Conservation (phyloP, 352 stramenopile genomes). For the Phytopythium ostracodes region DNA sequence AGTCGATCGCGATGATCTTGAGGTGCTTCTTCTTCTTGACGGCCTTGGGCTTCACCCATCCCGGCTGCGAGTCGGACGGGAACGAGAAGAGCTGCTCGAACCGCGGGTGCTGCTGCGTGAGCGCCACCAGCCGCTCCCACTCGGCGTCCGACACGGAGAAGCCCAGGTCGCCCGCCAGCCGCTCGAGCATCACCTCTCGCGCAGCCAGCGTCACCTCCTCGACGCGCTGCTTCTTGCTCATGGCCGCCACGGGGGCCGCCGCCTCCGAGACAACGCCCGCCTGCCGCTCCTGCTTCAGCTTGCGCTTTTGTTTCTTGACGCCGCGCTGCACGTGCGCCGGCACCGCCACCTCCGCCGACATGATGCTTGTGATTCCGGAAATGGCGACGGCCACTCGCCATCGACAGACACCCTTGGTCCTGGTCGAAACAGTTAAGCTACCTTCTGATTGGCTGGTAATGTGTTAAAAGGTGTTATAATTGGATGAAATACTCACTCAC, state of each 20-base stretch:
- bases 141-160: slow-evolving; percentile 53
- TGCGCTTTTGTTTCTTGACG: slow-evolving; percentile 29
- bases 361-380: background rate
- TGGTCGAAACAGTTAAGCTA: background rate
- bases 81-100: slow-evolving; percentile 66
- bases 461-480: background rate
- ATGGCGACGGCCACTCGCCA: background rate
- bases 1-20: slow-evolving; percentile 79
- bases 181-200: slow-evolving; percentile 67
- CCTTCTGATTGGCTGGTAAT: slow-evolving; percentile 8
- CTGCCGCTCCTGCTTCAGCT: slow-evolving; percentile 8
- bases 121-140: slow-evolving; percentile 64
- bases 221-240: slow-evolving; percentile 62
- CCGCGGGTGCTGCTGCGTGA: slow-evolving; percentile 52
- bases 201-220: slow-evolving; percentile 52
- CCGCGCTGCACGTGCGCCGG: slow-evolving; percentile 14
- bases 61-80: slow-evolving; percentile 21
- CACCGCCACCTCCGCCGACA: background rate
- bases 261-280: background rate
- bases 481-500: too few relatives aligned
- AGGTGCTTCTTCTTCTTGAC: slow-evolving; percentile 54
- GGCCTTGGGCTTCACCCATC: slow-evolving; percentile 55
- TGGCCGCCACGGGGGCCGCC: slow-evolving; percentile 6
- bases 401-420: background rate
- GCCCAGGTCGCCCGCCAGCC: slow-evolving; percentile 49